These are phyloP conservation scores for Epichloe uncinata DNA, from an alignment of 2,329 filamentous ascomycete genomes.

Conservation along the genomic window DNA sequence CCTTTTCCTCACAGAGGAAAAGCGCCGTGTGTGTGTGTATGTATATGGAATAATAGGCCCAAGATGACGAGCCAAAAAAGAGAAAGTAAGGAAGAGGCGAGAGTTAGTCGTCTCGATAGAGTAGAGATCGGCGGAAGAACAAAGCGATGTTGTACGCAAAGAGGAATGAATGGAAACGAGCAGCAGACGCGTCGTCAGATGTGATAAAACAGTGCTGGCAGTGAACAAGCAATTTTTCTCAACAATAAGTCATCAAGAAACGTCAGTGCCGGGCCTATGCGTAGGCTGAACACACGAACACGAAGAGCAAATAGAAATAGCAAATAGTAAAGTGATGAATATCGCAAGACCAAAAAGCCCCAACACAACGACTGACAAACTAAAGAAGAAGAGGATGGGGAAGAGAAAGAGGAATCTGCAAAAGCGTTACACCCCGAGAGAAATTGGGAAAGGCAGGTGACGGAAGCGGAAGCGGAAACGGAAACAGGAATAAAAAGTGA, in stretches of 20 bases:
- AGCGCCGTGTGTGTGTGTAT: background rate
- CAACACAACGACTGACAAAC: background rate
- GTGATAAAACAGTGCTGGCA: background rate
- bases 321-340: background rate
- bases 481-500: background rate
- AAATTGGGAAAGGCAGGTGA: background rate
- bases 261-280: background rate
- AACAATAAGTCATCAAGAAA: background rate
- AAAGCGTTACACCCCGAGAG: background rate
- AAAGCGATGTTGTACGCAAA: background rate
- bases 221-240: background rate
- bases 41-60: background rate
- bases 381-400: background rate
- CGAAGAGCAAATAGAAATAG: background rate
- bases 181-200: background rate
- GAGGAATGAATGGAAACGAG: background rate
- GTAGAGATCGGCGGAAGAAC: background rate
- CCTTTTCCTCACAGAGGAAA: background rate
- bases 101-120: background rate
- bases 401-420: background rate
- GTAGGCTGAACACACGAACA: background rate
- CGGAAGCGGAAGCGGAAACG: background rate
- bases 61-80: background rate
- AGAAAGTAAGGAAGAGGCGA: background rate
- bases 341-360: background rate